Evolutionary conservation across 495 filamentous ascomycete genomes (phyloP), one percentile per base, ranked within the genome.

Genomic region (Sporormia fimetaria): DNA sequence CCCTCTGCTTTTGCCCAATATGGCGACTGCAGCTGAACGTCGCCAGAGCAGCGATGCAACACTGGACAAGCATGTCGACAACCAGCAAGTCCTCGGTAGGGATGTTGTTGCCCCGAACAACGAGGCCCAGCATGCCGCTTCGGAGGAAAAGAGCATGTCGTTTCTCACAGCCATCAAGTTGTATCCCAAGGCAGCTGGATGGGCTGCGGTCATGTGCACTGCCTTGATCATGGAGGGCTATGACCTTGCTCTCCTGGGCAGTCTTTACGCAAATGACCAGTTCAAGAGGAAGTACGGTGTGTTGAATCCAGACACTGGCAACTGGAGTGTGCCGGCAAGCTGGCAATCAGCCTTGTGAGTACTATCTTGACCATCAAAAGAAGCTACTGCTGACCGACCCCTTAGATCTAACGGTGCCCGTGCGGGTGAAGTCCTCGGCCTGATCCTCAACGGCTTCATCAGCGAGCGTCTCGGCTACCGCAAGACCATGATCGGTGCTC

Each of bases 201-300:
- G 58, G 58, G 38, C 32, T 11, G 31, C 58, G 4, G 16, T 66
- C 17, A 39, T 67, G 10, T 69, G 61, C 10, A 56, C 55, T 9
- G 50, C 54, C 1, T 45, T 63, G 3, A 54, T 65, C 29, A 69
- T 69, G 66, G 63, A 66, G 23, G 63, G 61, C 8, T 69, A 62
- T 44, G 66, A 69, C 47, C 48, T 57, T 1, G 43, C 44, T 11
- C 38, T 64, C n/a, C 29, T 67, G 22, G 46, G 47, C 17, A 49
- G 28, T 35, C 52, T 68, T 29, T 60, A 55, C 47, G 64, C 47
- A 2, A 51, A 48, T 22, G 56, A 60, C 0, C 40, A 49, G 7
- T 68, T 67, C 52, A 54, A 57, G 25, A 44, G 37, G 35, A 49
- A 52, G 20, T 57, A 49, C 29, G 54, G 54, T 15, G 21, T 33